Evolutionary conservation across 2,329 filamentous ascomycete genomes (phyloP).

Genomic region (Fusarium sp.): DNA sequence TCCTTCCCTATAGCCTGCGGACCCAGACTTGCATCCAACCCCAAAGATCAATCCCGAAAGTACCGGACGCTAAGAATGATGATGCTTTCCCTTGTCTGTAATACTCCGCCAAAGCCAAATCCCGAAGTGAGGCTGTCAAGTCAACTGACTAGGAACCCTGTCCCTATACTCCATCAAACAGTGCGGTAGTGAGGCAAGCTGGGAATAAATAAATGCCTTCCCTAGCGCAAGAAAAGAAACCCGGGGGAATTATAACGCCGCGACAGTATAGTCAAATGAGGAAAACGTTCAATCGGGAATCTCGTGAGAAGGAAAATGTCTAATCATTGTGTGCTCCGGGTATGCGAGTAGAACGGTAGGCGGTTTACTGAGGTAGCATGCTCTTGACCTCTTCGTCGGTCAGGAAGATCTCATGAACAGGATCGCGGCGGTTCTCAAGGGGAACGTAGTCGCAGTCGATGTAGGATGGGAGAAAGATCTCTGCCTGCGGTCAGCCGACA

Average conservation of each 20-base stretch:
- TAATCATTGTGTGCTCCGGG: constrained; percentile 36
- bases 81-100: constrained; percentile 40
- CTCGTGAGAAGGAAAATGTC: constrained; percentile 45
- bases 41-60: constrained; percentile 29
- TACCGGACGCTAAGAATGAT: constrained; percentile 32
- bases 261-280: constrained; percentile 20
- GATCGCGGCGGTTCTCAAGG: constrained; percentile 78
- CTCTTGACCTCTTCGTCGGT: constrained; percentile 78
- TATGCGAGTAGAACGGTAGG: constrained; percentile 25
- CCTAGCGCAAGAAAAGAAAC: constrained; percentile 13
- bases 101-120: constrained; percentile 42
- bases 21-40: constrained; percentile 30
- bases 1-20: constrained; percentile 18
- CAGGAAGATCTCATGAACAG: constrained; percentile 79
- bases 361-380: constrained; percentile 70
- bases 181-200: constrained; percentile 24
- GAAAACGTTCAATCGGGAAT: constrained; percentile 33
- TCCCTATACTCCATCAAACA: constrained; percentile 41
- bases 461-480: constrained; percentile 84
- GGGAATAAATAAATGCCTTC: constrained; percentile 27
- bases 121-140: constrained; percentile 42
- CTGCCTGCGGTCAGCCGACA: constrained; percentile 52
- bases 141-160: constrained; percentile 36
- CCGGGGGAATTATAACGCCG: constrained; percentile 35
- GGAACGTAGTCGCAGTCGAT: constrained; percentile 78